phyloP scores from a whole-genome alignment of 208 protist species.

The Wallacemonas sp. region DNA sequence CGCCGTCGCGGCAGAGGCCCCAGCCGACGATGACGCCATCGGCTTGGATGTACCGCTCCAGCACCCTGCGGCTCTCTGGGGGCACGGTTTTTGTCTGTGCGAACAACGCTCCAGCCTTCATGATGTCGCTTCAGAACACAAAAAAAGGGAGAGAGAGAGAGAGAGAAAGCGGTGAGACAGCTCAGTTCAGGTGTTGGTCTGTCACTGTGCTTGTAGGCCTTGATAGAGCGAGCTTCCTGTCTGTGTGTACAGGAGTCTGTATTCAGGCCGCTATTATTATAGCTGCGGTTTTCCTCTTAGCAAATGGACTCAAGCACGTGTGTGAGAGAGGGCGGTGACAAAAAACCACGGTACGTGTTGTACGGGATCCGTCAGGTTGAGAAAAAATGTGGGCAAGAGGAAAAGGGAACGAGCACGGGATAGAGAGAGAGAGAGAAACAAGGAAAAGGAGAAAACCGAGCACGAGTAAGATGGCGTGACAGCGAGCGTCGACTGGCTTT shows the following conservation, averaged over 20 bases:
- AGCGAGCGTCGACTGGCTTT: too few species aligned
- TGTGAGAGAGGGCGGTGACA: too few species aligned
- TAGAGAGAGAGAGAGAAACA: slow-evolving; percentile 10
- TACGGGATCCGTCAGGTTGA: background rate
- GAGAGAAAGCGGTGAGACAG: slow-evolving; percentile 3
- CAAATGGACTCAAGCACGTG: too few species aligned
- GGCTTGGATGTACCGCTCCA: slow-evolving; percentile 55
- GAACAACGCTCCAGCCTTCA: slow-evolving; percentile 12
- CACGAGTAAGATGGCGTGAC: too few species aligned
- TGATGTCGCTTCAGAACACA: background rate
- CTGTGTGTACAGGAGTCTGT: background rate
- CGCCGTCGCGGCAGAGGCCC: slow-evolving; percentile 66
- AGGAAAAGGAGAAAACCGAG: slow-evolving; percentile 22
- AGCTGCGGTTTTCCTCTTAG: too few species aligned
- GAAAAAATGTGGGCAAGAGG: background rate
- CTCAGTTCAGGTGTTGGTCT: too few species aligned
- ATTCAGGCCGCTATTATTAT: too few species aligned
- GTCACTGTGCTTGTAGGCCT: too few species aligned
- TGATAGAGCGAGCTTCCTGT: too few species aligned
- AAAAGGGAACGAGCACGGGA: background rate
- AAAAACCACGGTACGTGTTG: too few species aligned
- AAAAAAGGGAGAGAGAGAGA: slow-evolving; percentile 8
- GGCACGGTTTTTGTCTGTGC: slow-evolving; percentile 15
- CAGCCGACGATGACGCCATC: slow-evolving; percentile 82
- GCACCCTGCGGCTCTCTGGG: slow-evolving; percentile 19